Evolutionary conservation across 2,329 filamentous ascomycete species (phyloP), one percentile per base, ranked within the genome.

Genomic region (Apiospora pterosperma): DNA sequence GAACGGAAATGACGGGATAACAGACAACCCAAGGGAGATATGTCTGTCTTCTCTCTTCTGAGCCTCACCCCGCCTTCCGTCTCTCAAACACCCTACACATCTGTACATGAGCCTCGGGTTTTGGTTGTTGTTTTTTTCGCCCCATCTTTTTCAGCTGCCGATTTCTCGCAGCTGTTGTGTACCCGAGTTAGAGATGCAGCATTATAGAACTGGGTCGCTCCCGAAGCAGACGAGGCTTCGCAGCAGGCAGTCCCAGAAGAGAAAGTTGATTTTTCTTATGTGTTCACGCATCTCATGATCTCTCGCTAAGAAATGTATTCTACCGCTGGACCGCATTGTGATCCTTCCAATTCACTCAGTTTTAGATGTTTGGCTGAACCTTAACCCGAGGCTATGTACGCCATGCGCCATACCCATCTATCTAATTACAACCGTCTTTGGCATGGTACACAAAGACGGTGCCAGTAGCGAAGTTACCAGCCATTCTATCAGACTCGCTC

Each of bases 81-180:
- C 36, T 60, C 21, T 23, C 34, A 25, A 38, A 28, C 34, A 23
- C 58, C 58, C 58, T 38, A 60, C 58, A 23, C 34, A 59, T 63
- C 44, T 66, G 65, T 66, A 64, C 44, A 66, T 66, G 65, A 48
- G 63, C 59, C 65, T 62, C 41, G 48, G 41, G 8, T 48, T 36
- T 41, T 64, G n/a, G 38, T 64, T n/a, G n/a, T n/a, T n/a, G n/a
- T n/a, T n/a, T n/a, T n/a, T 62, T 52, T 59, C 38, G 21, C 39
- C 52, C 34, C 61, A 39, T 39, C 61, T 48, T 62, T 12, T 62
- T 12, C 31, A 42, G 38, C 36, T 64, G 25, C 39, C 39, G 38
- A 25, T 25, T 36, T 16, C 38, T 62, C n/a, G 39, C 31, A n/a
- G 60, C 25, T 34, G n/a, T 36, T 62, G 28, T 36, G 60, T 62